A percentile compares a stretch with the other conserved stretches of the same genome.
Evolutionary conservation across 345 rosid genomes (phyloP).

Genomic region (Mallotus nudiflorus): DNA sequence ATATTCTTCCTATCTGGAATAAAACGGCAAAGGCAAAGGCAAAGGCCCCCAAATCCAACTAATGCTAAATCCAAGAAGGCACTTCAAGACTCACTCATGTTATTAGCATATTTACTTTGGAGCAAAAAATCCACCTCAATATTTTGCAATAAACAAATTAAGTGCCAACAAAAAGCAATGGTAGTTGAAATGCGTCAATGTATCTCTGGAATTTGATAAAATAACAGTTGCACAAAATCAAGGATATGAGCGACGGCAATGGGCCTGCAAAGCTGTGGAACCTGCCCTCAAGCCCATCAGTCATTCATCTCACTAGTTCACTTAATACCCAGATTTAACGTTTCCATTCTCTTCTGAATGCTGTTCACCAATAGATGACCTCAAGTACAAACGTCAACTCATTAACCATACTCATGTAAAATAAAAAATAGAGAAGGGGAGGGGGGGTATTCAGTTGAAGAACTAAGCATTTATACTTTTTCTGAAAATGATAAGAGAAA

Average conservation of each 20-base stretch:
- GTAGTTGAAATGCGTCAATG: not conserved
- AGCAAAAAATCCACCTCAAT: not conserved
- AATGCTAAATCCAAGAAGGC: not conserved
- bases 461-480: not conserved
- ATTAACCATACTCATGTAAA: not conserved
- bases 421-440: not conserved
- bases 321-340: not conserved
- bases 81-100: not conserved
- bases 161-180: not conserved
- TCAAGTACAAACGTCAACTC: not conserved
- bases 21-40: not conserved
- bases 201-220: not conserved
- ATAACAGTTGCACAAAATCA: not conserved
- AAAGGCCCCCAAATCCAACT: not conserved
- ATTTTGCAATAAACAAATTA: not conserved
- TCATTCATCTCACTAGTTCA: not conserved
- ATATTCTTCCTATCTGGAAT: not conserved
- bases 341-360: not conserved
- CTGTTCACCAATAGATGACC: not conserved
- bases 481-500: not conserved
- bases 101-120: not conserved
- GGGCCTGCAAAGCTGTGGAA: not conserved
- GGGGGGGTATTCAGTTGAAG: not conserved
- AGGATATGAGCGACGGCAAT: not conserved
- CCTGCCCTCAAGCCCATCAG: not conserved